Evolutionary conservation across 768 basidiomycete species (phyloP).

Genomic region (Rhodotorula taiwanensis): DNA sequence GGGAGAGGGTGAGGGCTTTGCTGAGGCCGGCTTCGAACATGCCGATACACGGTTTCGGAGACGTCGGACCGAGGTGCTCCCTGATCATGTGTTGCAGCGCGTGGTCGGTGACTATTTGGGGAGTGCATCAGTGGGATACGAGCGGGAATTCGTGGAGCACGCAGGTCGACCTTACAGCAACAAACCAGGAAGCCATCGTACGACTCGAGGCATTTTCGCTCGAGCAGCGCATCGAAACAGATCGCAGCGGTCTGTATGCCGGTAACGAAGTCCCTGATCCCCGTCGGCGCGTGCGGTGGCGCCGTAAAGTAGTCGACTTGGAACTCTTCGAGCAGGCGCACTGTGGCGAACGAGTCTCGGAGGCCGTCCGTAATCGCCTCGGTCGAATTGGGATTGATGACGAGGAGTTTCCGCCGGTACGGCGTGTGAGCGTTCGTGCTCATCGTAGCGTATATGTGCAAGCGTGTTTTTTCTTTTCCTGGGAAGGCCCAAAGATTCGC

Average conservation of each 20-base stretch:
- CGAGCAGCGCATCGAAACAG: conserved; percentile 34
- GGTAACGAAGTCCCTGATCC: conserved; percentile 30
- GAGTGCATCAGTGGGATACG: neutral
- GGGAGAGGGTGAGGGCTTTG: conserved; percentile 22
- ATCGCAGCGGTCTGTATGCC: conserved; percentile 15
- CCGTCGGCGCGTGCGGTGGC: conserved; percentile 24
- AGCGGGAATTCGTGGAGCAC: neutral
- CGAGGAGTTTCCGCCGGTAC: conserved; percentile 23
- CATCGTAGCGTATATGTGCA: too few relatives aligned
- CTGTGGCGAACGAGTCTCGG: neutral
- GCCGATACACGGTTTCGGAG: conserved; percentile 29
- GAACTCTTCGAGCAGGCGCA: conserved; percentile 18
- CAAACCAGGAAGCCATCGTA: conserved; percentile 37
- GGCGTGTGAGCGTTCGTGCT: too few relatives aligned
- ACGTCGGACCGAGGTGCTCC: conserved; percentile 34
- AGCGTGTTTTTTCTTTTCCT: too few relatives aligned
- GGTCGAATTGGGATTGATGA: conserved; percentile 40
- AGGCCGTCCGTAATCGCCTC: conserved; percentile 30
- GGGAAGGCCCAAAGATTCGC: too few relatives aligned
- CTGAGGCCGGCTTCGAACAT: conserved; percentile 36
- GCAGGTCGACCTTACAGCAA: conserved; percentile 28
- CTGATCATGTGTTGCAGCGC: conserved; percentile 38
- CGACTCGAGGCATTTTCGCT: neutral
- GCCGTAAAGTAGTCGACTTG: conserved; percentile 31
- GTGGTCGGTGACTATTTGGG: conserved; percentile 39